Conservation (phyloP, 108 stramenopile species). For the Nitzschia sp. region DNA sequence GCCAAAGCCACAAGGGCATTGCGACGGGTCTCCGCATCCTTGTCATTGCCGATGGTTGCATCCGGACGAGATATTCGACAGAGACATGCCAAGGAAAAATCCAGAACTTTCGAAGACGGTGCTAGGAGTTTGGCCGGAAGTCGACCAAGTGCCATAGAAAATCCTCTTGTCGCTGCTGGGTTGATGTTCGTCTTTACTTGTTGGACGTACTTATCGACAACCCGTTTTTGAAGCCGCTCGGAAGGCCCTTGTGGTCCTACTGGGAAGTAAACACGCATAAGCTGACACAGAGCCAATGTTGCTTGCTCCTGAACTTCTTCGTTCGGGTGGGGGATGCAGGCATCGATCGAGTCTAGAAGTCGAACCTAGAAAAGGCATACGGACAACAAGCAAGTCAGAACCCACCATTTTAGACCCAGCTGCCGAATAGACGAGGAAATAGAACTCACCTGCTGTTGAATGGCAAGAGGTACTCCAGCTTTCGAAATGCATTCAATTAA, state of each 20-base stretch:
- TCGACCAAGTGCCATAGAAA: constrained; percentile 86
- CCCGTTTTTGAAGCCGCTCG: constrained; percentile 78
- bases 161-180: constrained; percentile 94
- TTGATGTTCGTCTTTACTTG: constrained; percentile 80
- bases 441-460: constrained; percentile 66
- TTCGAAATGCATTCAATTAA: constrained; percentile 90
- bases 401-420: constrained; percentile 75
- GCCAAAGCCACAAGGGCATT: constrained; percentile 84
- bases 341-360: constrained; percentile 91
- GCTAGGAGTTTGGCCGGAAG: constrained; percentile 86
- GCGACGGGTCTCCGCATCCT: constrained; percentile 95
- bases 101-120: constrained; percentile 57
- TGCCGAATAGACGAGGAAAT: constrained; percentile 90
- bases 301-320: constrained; percentile 89
- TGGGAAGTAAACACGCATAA: constrained; percentile 85
- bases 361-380: constrained; percentile 75
- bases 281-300: constrained; percentile 66
- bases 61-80: constrained; percentile 54
- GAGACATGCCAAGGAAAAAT: constrained; percentile 56
- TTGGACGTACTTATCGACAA: constrained; percentile 84
- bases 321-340: constrained; percentile 90
- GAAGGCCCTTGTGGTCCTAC: constrained; percentile 82
- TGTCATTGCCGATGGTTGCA: constrained; percentile 69
- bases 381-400: constrained; percentile 71
- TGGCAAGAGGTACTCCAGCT: constrained; percentile 67